Evolutionary conservation across 805 yeast species (phyloP).

Genomic region (Suhomyces emberorum): DNA sequence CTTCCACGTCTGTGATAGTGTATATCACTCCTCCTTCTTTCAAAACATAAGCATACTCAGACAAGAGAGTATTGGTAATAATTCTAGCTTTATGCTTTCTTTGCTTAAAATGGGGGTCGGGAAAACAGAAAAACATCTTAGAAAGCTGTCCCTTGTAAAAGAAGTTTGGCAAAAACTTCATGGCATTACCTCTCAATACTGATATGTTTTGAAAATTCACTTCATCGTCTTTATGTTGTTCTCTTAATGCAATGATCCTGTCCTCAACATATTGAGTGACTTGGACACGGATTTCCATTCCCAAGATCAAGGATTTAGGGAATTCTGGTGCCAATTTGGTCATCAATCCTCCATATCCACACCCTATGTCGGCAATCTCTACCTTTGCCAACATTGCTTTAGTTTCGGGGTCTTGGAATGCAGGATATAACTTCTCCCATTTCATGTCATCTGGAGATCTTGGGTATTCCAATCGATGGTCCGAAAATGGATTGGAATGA

Average conservation of each 20-base stretch:
- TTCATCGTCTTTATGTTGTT: conserved; percentile 37
- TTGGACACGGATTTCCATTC: conserved; percentile 97
- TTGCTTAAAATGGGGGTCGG: conserved; percentile 98
- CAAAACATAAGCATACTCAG: conserved; percentile 90
- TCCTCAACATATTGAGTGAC: conserved; percentile 97
- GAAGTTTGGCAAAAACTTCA: conserved; percentile 96
- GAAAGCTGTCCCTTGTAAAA: conserved; percentile 77
- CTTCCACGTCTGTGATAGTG: conserved; percentile 94
- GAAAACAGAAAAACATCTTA: conserved; percentile 97
- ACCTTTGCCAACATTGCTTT: conserved; percentile 51
- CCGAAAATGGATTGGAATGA: conserved; percentile 96
- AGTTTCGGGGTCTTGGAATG: conserved; percentile 41
- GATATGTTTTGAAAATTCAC: conserved; percentile 72
- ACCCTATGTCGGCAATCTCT: conserved; percentile 93
- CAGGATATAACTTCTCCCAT: conserved; percentile 78
- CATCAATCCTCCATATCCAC: conserved; percentile 94
- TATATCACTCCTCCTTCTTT: conserved; percentile 84
- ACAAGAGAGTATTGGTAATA: conserved; percentile 79
- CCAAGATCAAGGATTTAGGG: conserved; percentile 73
- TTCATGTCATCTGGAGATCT: conserved; percentile 77
- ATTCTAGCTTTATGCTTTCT: conserved; percentile 97
- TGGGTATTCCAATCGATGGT: conserved; percentile 90
- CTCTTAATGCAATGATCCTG: conserved; percentile 84
- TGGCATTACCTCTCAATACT: conserved; percentile 91
- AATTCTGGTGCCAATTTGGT: conserved; percentile 75